Base-by-base conservation (phyloP, 1,284 basidiomycete species). In the Xerocomus nothofagi region DNA sequence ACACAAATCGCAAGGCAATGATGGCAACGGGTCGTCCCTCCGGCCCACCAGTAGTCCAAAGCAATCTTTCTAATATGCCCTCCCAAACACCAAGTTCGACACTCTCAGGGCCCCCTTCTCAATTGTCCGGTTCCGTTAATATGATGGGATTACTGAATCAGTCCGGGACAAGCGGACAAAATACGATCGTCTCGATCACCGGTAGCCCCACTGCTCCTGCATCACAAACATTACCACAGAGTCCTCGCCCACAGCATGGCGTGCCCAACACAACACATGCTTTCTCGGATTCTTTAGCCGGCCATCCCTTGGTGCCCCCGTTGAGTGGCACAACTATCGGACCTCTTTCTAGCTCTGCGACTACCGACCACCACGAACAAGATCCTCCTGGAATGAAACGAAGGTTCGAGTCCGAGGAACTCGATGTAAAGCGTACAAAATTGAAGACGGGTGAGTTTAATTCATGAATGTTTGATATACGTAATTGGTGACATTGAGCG, bases 321-420 rank as follows among this genome's bases (percentile, higher is more conserved):
- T 43, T 52, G 39, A 45, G 24, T 36, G 60, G 20, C 20, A 41
- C 55, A 27, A 50, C 40, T 27, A 38, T 48, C 6, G 50, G 46
- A 18, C 6, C 49, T 18, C 54, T 55, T 29, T 24, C 52, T 39
- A 27, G 32, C n/a, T 53, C 58, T 39, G 23, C 40, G 26, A 29
- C 31, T 7, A 58, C 39, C 23, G 63, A 67, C 3, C 53, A 53
- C 14, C 60, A 57, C 38, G 74, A 75, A 26, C 60, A 63, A 27
- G 86, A 87, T 46, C 56, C 66, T 17, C 80, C 83, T 49, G 76
- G 73, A 20, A 73, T 81, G 49, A 91, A 91, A 64, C 74, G 88
- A 56, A 89, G 88, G 63, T 68, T 83, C 53, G 81, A 83, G 44
- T 72, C 72, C n/a, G 82, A 84, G 42, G 86, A 86, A 49, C 66